These are phyloP conservation scores for Microcos paniculata DNA, from an alignment of 345 rosid species.

Conservation along the genomic window DNA sequence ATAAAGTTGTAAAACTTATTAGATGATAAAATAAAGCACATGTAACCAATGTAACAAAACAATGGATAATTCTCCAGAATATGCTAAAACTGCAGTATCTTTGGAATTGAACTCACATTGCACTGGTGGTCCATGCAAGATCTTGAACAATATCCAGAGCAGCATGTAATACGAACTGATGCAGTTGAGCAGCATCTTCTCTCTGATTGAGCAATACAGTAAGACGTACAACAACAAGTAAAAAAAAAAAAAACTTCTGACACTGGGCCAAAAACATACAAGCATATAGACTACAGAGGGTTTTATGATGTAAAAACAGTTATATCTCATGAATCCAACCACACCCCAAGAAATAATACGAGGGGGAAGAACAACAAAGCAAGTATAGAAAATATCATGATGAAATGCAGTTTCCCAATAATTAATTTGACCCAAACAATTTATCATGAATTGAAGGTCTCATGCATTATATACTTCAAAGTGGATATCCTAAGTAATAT, in stretches of 20 bases:
- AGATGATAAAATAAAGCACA: not conserved
- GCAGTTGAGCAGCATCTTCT: conserved; percentile 98
- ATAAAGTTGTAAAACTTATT: not conserved
- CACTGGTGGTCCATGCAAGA: conserved; percentile 95
- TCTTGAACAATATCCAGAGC: conserved; percentile 97
- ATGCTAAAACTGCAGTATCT: not conserved
- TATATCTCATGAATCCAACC: not conserved
- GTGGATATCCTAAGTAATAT: not conserved
- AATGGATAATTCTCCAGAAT: not conserved
- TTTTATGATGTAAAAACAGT: not conserved
- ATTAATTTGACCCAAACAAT: not conserved
- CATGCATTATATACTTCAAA: not conserved
- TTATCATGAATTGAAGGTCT: not conserved
- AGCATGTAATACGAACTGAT: conserved; percentile 90
- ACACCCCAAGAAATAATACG: not conserved
- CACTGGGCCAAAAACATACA: not conserved
- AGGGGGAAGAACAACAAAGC: not conserved
- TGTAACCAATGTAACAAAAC: not conserved
- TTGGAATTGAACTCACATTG: conserved; percentile 56
- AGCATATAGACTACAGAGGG: not conserved
- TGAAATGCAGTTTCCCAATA: not conserved
- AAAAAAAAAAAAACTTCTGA: not conserved
- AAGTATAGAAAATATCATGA: not conserved
- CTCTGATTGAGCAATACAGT: conserved; percentile 50
- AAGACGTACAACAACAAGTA: not conserved